phyloP scores from a whole-genome alignment of 495 filamentous ascomycete genomes.

The Penicillium parvum region DNA sequence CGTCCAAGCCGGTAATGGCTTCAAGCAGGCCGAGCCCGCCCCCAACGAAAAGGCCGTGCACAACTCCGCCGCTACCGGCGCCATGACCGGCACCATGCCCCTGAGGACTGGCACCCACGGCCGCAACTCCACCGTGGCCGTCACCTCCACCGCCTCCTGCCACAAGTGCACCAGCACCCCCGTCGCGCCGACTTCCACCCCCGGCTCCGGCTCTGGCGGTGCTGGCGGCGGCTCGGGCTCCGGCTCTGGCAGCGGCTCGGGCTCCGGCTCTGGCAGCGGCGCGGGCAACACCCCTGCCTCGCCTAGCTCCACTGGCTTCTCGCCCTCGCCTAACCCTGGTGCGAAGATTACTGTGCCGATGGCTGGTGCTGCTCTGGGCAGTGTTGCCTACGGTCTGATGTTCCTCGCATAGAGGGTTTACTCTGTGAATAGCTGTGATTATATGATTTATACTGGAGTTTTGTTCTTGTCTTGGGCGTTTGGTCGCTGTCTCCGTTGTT shows the following conservation, averaged over 20 bases:
- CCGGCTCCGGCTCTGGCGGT: slow-evolving; percentile 3
- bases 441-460: slow-evolving; percentile 8
- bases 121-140: slow-evolving; percentile 12
- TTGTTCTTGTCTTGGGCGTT: slow-evolving; percentile 1
- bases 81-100: too few species aligned
- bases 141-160: slow-evolving; percentile 13
- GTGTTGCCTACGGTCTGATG: slow-evolving; percentile 27
- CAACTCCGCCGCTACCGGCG: neutral
- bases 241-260: neutral
- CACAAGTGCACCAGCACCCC: slow-evolving; percentile 2
- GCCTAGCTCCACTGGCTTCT: slow-evolving; percentile 23
- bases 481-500: neutral
- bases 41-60: slow-evolving; percentile 5
- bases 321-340: slow-evolving; percentile 29
- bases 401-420: slow-evolving; percentile 23
- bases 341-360: slow-evolving; percentile 27
- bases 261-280: slow-evolving; percentile 9
- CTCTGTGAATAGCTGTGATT: slow-evolving; percentile 3
- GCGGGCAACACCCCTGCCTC: slow-evolving; percentile 15
- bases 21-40: slow-evolving; percentile 16
- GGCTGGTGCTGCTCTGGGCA: slow-evolving; percentile 26
- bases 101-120: slow-evolving; percentile 2
- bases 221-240: slow-evolving; percentile 4
- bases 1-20: slow-evolving; percentile 14
- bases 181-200: neutral